A percentile compares a stretch with the other conserved stretches of the same genome.
phyloP scores from a whole-genome alignment of 768 basidiomycete genomes.

The Termitomyces sp. region DNA sequence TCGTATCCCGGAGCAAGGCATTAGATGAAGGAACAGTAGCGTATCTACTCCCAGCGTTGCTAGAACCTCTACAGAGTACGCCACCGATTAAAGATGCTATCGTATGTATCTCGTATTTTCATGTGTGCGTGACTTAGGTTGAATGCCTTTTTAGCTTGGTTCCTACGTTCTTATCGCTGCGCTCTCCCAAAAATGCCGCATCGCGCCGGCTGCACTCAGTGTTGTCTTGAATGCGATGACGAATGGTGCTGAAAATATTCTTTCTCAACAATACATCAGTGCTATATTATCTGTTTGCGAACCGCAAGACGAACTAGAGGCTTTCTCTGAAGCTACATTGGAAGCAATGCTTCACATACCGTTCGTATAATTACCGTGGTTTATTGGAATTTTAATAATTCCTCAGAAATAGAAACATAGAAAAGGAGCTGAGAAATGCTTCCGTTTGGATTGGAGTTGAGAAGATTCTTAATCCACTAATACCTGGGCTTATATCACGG shows the following conservation, averaged over 20 bases:
- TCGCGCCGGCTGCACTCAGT: conserved; percentile 58
- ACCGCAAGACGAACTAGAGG: conserved; percentile 54
- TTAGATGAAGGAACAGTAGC: conserved; percentile 68
- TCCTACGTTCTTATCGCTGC: conserved; percentile 71
- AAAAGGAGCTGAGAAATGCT: conserved; percentile 43
- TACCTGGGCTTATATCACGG: conserved; percentile 37
- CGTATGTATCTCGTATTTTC: conserved; percentile 33
- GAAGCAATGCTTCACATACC: conserved; percentile 42
- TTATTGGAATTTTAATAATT: neutral
- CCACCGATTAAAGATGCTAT: conserved; percentile 47
- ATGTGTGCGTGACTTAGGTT: neutral
- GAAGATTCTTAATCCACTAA: conserved; percentile 54
- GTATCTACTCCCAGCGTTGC: conserved; percentile 58
- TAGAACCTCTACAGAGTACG: conserved; percentile 52
- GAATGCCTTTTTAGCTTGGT: conserved; percentile 49
- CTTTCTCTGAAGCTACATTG: conserved; percentile 38
- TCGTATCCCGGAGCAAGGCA: conserved; percentile 54
- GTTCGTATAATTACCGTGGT: conserved; percentile 34
- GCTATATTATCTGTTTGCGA: conserved; percentile 64
- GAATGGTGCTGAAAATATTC: conserved; percentile 44
- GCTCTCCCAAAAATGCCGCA: conserved; percentile 60
- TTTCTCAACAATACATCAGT: conserved; percentile 58
- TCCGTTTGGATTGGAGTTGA: conserved; percentile 51
- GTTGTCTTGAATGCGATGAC: conserved; percentile 55
- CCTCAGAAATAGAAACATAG: conserved; percentile 35